Evolutionary conservation across 139 green algal genomes (phyloP).

Genomic region (Eudorina sp.): DNA sequence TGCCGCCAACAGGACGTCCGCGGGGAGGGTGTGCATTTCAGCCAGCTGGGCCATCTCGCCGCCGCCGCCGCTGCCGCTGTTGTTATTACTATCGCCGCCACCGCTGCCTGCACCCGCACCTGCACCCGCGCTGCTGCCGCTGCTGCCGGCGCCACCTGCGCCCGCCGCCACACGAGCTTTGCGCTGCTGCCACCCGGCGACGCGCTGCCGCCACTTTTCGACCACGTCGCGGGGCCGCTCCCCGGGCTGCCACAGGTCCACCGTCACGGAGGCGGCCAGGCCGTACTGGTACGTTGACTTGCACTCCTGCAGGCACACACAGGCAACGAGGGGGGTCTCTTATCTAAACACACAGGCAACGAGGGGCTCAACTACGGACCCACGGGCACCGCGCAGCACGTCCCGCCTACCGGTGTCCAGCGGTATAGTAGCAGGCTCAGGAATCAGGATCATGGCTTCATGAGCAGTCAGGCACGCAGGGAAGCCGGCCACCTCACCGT

Average conservation of each 20-base stretch:
- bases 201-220: neutral
- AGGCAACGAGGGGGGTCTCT: neutral
- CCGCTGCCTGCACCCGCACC: no score
- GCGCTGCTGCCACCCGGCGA: slow-evolving; percentile 1
- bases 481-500: neutral
- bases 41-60: no score
- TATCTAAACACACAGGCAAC: neutral
- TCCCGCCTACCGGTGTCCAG: neutral
- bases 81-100: no score
- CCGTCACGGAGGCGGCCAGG: neutral
- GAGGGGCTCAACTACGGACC: neutral
- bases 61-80: no score
- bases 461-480: neutral
- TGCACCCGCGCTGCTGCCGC: no score
- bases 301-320: neutral
- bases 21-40: no score
- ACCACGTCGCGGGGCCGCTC: neutral
- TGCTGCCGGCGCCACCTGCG: no score
- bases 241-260: slow-evolving; percentile 39
- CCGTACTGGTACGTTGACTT: neutral
- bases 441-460: neutral
- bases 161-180: no score
- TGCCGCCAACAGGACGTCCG: no score
- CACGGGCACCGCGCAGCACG: neutral
- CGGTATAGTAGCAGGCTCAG: no score